These are phyloP conservation scores for Wallacemonas sp. DNA, from an alignment of 208 protist species.

Conservation along the genomic window DNA sequence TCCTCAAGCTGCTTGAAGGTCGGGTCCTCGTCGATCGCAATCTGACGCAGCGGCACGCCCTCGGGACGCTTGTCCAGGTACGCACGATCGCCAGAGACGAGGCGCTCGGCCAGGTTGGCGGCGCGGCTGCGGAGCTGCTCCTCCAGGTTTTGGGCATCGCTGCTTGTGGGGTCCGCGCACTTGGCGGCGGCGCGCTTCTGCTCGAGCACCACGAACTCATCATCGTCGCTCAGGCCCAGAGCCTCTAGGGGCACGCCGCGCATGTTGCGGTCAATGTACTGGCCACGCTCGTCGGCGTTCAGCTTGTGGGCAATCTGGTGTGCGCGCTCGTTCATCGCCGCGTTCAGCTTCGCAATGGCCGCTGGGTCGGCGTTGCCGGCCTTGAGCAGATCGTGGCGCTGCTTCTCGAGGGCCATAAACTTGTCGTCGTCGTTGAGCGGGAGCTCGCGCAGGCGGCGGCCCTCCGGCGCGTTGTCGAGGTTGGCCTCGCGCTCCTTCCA, in stretches of 20 bases:
- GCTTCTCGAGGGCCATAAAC: slow-evolving; percentile 42
- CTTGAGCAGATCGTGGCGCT: slow-evolving; percentile 36
- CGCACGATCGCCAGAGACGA: slow-evolving; percentile 45
- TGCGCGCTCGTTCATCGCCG: slow-evolving; percentile 45
- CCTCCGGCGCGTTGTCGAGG: slow-evolving; percentile 39
- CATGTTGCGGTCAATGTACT: slow-evolving; percentile 36
- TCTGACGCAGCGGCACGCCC: slow-evolving; percentile 53
- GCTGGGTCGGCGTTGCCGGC: slow-evolving; percentile 20
- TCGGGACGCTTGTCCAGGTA: slow-evolving; percentile 51
- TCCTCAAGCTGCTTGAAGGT: slow-evolving; percentile 54
- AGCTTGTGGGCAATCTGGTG: slow-evolving; percentile 48
- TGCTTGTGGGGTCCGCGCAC: not conserved
- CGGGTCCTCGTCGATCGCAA: slow-evolving; percentile 51
- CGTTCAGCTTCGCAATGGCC: slow-evolving; percentile 28
- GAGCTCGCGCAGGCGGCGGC: slow-evolving; percentile 38
- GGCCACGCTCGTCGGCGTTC: slow-evolving; percentile 41
- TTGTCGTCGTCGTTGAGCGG: slow-evolving; percentile 41
- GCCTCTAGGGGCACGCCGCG: slow-evolving; percentile 50
- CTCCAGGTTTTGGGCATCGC: slow-evolving; percentile 29
- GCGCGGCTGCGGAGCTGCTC: slow-evolving; percentile 50
- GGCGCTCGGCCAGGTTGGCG: slow-evolving; percentile 32
- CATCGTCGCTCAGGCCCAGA: slow-evolving; percentile 58
- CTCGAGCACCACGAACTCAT: slow-evolving; percentile 39
- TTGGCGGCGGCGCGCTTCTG: slow-evolving; percentile 25
- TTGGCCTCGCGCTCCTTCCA: slow-evolving; percentile 45